Percentiles rank a stretch among this genome's conserved stretches.
Evolutionary conservation across 306 rosid species (phyloP).

Genomic region (Sechiopsis laciniata): DNA sequence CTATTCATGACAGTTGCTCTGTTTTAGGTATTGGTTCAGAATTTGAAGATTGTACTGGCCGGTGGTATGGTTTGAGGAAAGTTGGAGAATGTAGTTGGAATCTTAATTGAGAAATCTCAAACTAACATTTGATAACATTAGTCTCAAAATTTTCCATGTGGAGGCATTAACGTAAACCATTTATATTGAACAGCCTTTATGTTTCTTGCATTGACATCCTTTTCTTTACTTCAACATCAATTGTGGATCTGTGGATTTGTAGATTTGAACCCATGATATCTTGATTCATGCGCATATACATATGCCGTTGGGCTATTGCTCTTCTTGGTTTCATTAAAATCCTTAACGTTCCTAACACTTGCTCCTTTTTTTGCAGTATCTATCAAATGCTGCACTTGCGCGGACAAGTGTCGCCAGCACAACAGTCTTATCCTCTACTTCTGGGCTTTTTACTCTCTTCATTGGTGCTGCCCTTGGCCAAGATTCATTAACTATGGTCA

Average conservation of each 20-base stretch:
- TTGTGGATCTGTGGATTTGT: background rate
- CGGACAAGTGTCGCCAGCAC: conserved; percentile 99
- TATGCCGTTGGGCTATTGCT: no score
- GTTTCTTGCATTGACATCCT: background rate
- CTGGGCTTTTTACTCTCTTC: conserved; percentile 96
- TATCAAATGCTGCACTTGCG: conserved; percentile 96
- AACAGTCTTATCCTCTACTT: conserved; percentile 90
- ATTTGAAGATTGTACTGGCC: background rate
- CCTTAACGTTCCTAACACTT: conserved; percentile 13
- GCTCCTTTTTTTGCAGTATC: conserved; percentile 54
- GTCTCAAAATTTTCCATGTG: background rate
- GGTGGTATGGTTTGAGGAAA: conserved; percentile 1
- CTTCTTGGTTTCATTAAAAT: no score
- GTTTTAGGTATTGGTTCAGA: background rate
- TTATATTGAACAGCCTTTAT: background rate
- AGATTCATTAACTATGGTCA: conserved; percentile 70
- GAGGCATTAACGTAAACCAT: background rate
- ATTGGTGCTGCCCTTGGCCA: conserved; percentile 76
- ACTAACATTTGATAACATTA: background rate
- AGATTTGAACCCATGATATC: background rate
- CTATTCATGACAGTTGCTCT: background rate
- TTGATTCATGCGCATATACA: no score
- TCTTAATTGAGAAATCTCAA: background rate
- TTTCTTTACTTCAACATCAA: no score
- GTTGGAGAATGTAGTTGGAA: conserved; percentile 6